A percentile compares a stretch with the other conserved stretches of the same genome.
Conservation (phyloP, 768 basidiomycete species). For the Panellus pusillus region DNA sequence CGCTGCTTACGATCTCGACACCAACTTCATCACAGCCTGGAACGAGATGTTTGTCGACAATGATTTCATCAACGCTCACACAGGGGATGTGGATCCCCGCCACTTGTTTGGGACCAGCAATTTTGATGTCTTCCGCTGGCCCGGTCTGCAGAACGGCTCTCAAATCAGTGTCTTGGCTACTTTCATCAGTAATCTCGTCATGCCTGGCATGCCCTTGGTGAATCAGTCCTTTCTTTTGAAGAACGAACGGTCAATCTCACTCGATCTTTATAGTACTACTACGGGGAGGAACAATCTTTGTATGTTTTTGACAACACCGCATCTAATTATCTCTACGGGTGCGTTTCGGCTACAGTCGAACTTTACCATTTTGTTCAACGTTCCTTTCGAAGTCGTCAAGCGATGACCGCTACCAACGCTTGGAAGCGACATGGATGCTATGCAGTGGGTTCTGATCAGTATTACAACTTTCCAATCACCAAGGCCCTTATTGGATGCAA, state of each 20-base stretch:
- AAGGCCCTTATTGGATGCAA: constrained; percentile 80
- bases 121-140: constrained; percentile 95
- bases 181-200: constrained; percentile 75
- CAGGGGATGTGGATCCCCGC: constrained; percentile 68
- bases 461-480: constrained; percentile 90
- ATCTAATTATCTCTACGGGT: constrained; percentile 90
- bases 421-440: constrained; percentile 97
- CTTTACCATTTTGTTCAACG: not conserved
- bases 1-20: constrained; percentile 82
- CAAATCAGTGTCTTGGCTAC: constrained; percentile 72
- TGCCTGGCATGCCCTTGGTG: constrained; percentile 86
- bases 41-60: constrained; percentile 88
- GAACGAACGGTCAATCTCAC: not conserved
- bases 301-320: constrained; percentile 86
- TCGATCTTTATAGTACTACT: constrained; percentile 57
- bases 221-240: constrained; percentile 21
- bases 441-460: constrained; percentile 84
- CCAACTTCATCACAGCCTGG: constrained; percentile 88
- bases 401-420: constrained; percentile 81
- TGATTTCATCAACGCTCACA: constrained; percentile 77
- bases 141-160: constrained; percentile 81
- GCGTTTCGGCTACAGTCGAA: constrained; percentile 3
- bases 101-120: constrained; percentile 94
- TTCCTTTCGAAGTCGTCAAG: constrained; percentile 68
- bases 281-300: constrained; percentile 92